Percentiles rank a stretch among this genome's conserved stretches.
phyloP scores from a whole-genome alignment of 345 rosid genomes.

The Linum tenue region DNA sequence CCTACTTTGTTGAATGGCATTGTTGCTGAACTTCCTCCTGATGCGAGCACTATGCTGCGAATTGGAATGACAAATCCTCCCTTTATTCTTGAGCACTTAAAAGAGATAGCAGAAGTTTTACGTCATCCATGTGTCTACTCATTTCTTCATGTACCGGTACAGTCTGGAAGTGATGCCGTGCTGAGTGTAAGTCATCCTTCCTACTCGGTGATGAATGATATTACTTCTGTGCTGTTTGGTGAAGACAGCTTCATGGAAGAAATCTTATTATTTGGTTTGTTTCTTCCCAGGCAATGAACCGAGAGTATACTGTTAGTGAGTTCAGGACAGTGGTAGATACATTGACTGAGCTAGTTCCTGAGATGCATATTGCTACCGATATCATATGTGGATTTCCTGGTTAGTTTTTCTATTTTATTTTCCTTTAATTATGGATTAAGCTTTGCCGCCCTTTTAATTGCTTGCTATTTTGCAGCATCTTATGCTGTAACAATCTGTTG shows the following conservation, averaged over 20 bases:
- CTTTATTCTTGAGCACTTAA: conserved; percentile 78
- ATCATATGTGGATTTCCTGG: conserved; percentile 96
- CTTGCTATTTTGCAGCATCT: not conserved
- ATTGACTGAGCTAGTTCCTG: conserved; percentile 81
- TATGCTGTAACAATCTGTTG: not conserved
- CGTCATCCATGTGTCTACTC: conserved; percentile 85
- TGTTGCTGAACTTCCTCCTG: conserved; percentile 73
- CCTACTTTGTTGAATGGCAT: conserved; percentile 75
- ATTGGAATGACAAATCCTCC: conserved; percentile 99
- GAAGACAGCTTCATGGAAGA: conserved; percentile 3
- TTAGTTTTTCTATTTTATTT: conserved; percentile 25
- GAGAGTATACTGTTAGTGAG: conserved; percentile 68
- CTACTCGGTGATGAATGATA: not conserved
- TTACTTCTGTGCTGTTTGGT: not conserved
- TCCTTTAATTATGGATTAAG: not conserved
- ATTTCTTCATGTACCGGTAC: conserved; percentile 94
- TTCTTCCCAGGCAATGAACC: conserved; percentile 72
- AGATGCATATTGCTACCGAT: conserved; percentile 96
- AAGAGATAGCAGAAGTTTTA: conserved; percentile 80
- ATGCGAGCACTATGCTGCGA: conserved; percentile 83
- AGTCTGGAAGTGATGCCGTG: conserved; percentile 80
- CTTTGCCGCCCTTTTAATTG: no score
- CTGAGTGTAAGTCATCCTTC: conserved; percentile 45
- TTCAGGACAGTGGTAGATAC: conserved; percentile 91
- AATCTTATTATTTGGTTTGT: conserved; percentile 11